phyloP scores from a whole-genome alignment of 495 filamentous ascomycete genomes.

The Parathielavia hyrcaniae region DNA sequence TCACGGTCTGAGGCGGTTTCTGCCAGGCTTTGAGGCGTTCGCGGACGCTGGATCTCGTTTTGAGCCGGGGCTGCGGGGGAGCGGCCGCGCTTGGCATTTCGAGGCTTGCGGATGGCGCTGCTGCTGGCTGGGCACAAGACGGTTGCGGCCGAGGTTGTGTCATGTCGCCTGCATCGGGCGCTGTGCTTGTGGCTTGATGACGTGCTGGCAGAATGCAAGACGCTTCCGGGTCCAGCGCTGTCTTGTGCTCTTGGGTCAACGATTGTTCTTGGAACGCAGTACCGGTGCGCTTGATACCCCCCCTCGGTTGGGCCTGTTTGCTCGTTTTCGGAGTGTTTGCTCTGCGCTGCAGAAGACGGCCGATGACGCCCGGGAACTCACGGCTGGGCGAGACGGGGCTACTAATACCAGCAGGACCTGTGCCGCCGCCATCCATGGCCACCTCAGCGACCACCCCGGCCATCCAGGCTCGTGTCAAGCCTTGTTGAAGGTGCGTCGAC shows the following conservation, averaged over 20 bases:
- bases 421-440: constrained; percentile 3
- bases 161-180: constrained; percentile 3
- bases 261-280: background rate
- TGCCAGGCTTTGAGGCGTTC: constrained; percentile 26
- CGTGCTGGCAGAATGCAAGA: background rate
- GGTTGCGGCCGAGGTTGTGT: constrained; percentile 16
- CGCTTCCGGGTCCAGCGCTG: background rate
- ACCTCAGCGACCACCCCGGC: background rate
- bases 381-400: constrained; percentile 14
- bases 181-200: constrained; percentile 1
- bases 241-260: background rate
- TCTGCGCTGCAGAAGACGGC: constrained; percentile 15
- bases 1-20: constrained; percentile 5
- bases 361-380: constrained; percentile 10
- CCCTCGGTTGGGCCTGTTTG: background rate
- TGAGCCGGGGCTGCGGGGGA: constrained; percentile 23
- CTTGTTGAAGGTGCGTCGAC: background rate
- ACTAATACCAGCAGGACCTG: constrained; percentile 18
- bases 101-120: constrained; percentile 1
- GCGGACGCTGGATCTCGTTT: constrained; percentile 24
- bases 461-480: background rate
- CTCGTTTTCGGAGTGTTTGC: constrained; percentile 9
- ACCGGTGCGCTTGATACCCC: background rate
- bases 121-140: background rate
- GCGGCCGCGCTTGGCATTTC: constrained; percentile 16